Conservation (phyloP, 176 grass and related monocot species). For the Carex kokanica region DNA sequence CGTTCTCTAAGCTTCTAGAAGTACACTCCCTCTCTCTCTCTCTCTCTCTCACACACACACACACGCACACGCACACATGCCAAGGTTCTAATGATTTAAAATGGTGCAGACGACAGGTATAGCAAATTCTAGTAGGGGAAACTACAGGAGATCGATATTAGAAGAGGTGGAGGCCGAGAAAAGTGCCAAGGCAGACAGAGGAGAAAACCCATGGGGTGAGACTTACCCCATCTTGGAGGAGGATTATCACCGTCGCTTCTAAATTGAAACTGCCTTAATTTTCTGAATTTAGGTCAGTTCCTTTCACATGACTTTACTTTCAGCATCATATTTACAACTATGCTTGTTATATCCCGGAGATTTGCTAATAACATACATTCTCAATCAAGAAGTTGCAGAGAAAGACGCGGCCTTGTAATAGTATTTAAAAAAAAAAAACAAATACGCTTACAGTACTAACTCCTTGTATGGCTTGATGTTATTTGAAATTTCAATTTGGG, state of each 20-base stretch:
- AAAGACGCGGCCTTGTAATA: neutral
- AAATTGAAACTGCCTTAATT: neutral
- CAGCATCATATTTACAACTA: neutral
- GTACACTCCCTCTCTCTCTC: slow-evolving; percentile 1
- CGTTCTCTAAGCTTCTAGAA: slow-evolving; percentile 28
- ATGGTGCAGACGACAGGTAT: slow-evolving; percentile 53
- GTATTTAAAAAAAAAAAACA: neutral
- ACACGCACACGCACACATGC: neutral
- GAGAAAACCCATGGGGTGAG: slow-evolving; percentile 53
- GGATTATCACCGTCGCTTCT: slow-evolving; percentile 33
- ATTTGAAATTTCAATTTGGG: neutral
- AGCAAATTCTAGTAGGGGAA: slow-evolving; percentile 35
- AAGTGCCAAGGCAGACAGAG: slow-evolving; percentile 51
- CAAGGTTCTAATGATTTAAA: neutral
- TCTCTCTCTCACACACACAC: neutral
- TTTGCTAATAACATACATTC: neutral
- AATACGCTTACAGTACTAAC: neutral
- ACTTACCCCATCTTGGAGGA: slow-evolving; percentile 64
- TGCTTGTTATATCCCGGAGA: neutral
- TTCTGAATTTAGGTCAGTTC: slow-evolving; percentile 14
- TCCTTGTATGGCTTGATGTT: neutral
- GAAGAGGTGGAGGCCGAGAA: slow-evolving; percentile 67
- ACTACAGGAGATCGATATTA: slow-evolving; percentile 43
- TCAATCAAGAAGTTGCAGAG: neutral
- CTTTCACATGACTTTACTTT: neutral